These are phyloP conservation scores for Iris macrosiphon DNA, from an alignment of 106 monocot species.

Conservation along the genomic window DNA sequence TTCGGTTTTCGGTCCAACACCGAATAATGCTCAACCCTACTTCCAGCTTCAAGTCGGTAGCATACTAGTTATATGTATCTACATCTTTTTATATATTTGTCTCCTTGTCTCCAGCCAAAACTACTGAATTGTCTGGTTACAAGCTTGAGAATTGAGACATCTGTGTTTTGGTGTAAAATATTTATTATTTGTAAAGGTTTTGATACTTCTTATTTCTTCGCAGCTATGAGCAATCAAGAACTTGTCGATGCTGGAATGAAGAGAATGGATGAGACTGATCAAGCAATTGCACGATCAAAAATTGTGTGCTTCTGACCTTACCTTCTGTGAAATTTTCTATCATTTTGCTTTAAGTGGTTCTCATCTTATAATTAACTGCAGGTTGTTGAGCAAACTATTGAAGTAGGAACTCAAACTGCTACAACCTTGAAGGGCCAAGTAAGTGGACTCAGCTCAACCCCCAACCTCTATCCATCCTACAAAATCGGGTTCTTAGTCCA, in stretches of 20 bases:
- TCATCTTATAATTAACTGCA: constrained; percentile 19
- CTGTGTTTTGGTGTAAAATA: no score
- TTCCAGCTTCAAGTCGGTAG: no score
- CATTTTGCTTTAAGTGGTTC: neutral
- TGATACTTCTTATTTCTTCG: no score
- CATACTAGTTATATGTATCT: no score
- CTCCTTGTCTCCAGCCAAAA: no score
- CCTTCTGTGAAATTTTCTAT: neutral
- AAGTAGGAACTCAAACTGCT: constrained; percentile 94
- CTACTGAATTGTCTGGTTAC: no score
- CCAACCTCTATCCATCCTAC: neutral
- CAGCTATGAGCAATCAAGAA: constrained; percentile 93
- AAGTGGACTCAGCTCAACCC: constrained; percentile 13
- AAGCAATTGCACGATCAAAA: constrained; percentile 91
- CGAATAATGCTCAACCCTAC: no score
- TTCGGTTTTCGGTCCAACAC: no score
- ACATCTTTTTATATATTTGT: no score
- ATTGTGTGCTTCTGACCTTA: constrained; percentile 26
- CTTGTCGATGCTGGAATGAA: constrained; percentile 70
- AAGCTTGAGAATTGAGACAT: no score
- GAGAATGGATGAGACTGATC: constrained; percentile 90
- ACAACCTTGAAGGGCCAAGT: constrained; percentile 76
- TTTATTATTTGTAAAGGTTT: no score
- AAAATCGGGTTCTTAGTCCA: neutral
- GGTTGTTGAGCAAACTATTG: constrained; percentile 95